Conservation (phyloP, 495 filamentous ascomycete species). For the Podospora pseudoanserina region DNA sequence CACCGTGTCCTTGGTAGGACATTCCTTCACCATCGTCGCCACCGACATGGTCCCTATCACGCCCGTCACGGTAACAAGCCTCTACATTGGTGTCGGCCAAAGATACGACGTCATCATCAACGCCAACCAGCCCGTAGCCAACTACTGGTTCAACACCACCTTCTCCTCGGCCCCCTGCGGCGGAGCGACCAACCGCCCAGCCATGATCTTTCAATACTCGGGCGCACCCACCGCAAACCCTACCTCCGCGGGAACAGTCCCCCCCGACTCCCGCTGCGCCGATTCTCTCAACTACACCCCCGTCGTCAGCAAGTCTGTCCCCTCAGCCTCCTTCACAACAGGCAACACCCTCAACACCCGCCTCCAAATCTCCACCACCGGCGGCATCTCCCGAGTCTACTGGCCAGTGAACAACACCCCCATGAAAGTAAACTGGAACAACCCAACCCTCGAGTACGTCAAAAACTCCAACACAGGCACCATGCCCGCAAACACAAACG, state of each 20-base stretch:
- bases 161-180: conserved; percentile 28
- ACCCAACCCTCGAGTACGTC: conserved; percentile 35
- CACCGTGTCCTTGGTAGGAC: conserved; percentile 50
- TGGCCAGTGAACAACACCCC: conserved; percentile 35
- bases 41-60: conserved; percentile 52
- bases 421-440: conserved; percentile 35
- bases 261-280: conserved; percentile 16
- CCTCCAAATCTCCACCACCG: conserved; percentile 11
- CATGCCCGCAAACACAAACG: conserved; percentile 30
- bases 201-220: conserved; percentile 42
- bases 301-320: conserved; percentile 22
- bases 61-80: conserved; percentile 38
- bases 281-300: conserved; percentile 25
- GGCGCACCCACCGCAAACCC: conserved; percentile 23
- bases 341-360: conserved; percentile 14
- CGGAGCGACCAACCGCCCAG: conserved; percentile 25
- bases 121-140: conserved; percentile 48
- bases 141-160: conserved; percentile 58
- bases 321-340: conserved; percentile 13
- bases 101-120: conserved; percentile 67
- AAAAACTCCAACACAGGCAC: conserved; percentile 27
- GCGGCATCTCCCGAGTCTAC: conserved; percentile 12
- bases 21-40: conserved; percentile 50
- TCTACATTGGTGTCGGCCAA: conserved; percentile 64
- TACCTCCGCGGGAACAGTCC: conserved; percentile 21